Evolutionary conservation across 2,329 filamentous ascomycete species (phyloP), one percentile per base, ranked within the genome.

Genomic region (Fusarium pseudoanthophilum): DNA sequence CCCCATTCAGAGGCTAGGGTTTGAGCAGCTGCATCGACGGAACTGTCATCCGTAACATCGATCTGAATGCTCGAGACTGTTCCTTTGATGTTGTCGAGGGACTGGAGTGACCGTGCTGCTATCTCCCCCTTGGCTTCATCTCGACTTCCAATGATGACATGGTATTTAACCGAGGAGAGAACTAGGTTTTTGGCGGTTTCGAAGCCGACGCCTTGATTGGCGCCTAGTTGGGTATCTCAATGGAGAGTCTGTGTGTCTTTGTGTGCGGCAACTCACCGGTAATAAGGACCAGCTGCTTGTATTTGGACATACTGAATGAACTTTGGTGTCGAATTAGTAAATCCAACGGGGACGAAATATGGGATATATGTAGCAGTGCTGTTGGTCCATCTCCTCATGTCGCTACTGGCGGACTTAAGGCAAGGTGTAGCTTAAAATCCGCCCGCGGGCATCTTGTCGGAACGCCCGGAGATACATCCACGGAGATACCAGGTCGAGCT

Each of bases 181-280:
- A 65, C 28, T 3, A 70, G 7, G 6, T 70, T 70, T 18, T 70
- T 70, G 30, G 66, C 67, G 11, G 60, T 70, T 18, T 70, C 67
- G 4, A 46, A 70, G 2, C 67, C 67, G 32, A 70, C 60, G 34
- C 67, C 67, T 45, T 65, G 67, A 15, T 70, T 70, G 60, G 67
- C 67, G 53, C 67, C 66, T 70, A 28, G 8, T n/a, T 24, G 24
- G 13, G 6, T 8, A 28, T 51, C 34, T 70, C 55, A 70, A 63
- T 24, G 10, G 37, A 18, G 16, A 32, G 15, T 11, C 20, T 13
- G n/a, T 8, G 7, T 16, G 8, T 10, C 3, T n/a, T 16, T 15
- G 11, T 30, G 13, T 24, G 7, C 24, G 26, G 28, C 9, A 11
- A 45, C 66, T 69, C n/a, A 69, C 66, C 66, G n/a, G 66, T 69